A percentile compares a stretch with the other conserved stretches of the same genome.
Conservation (phyloP, 257 asterid species). For the Solanum tacnaense region DNA sequence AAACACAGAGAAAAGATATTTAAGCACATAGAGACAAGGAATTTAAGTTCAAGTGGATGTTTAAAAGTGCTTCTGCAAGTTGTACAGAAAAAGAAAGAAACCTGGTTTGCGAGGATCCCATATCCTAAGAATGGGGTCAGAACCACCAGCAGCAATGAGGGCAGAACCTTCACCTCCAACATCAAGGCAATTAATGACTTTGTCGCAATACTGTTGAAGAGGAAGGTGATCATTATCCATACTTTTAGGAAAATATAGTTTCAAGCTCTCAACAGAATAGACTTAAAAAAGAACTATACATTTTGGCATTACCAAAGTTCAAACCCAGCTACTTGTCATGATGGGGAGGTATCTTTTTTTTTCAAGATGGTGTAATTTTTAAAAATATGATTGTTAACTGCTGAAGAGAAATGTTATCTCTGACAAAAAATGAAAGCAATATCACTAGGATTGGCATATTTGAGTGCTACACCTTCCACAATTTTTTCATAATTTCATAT, state of each 20-base stretch:
- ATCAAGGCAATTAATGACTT: slow-evolving; percentile 73
- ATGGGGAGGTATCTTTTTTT: neutral
- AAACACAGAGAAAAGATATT: neutral
- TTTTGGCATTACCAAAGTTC: neutral
- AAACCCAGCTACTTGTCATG: neutral
- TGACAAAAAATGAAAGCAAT: neutral
- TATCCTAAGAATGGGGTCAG: slow-evolving; percentile 76
- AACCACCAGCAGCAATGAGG: slow-evolving; percentile 80
- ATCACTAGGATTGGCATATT: neutral
- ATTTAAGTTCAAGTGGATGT: neutral
- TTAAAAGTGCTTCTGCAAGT: neutral
- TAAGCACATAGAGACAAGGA: neutral
- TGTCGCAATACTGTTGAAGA: slow-evolving; percentile 51
- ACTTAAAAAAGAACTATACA: neutral
- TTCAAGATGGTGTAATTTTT: neutral
- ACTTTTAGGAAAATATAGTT: neutral
- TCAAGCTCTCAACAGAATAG: neutral
- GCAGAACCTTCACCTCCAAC: slow-evolving; percentile 92
- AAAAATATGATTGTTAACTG: neutral
- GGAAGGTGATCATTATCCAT: neutral
- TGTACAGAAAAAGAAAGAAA: slow-evolving; percentile 8
- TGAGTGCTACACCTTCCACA: neutral
- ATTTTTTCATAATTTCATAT: neutral
- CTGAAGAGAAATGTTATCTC: neutral
- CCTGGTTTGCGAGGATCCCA: slow-evolving; percentile 99